Evolutionary conservation across 768 basidiomycete genomes (phyloP).

Genomic region (Kwoniella shandongensis): DNA sequence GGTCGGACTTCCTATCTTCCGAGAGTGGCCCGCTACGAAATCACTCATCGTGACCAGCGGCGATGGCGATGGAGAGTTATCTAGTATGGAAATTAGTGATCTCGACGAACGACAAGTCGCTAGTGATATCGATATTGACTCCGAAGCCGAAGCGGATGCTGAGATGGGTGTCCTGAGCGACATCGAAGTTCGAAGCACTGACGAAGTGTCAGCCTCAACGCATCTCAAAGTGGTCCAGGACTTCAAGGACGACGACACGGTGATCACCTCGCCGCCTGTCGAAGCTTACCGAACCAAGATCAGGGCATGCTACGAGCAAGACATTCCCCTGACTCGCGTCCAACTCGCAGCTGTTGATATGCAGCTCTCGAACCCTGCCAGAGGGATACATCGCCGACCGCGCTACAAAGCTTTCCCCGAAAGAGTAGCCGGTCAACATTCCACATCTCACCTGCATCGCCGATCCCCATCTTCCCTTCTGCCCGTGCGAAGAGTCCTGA

Average conservation of each 20-base stretch:
- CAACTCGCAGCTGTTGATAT: constrained; percentile 3
- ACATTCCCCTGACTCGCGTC: constrained; percentile 1
- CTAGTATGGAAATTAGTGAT: constrained; percentile 16
- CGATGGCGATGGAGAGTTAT: background rate
- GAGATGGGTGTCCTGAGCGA: no score
- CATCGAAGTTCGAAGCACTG: no score
- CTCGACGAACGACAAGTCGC: background rate
- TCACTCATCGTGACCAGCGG: background rate
- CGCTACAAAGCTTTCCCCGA: constrained; percentile 7
- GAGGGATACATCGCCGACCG: background rate
- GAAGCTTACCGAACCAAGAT: background rate
- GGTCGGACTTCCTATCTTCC: constrained; percentile 10
- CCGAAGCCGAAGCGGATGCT: no score
- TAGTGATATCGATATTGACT: constrained; percentile 15
- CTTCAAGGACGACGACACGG: background rate
- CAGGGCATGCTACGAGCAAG: constrained; percentile 2
- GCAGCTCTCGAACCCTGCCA: background rate
- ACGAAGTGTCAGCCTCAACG: background rate
- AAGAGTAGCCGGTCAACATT: constrained; percentile 9
- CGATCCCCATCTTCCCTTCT: constrained; percentile 20
- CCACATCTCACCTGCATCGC: constrained; percentile 22
- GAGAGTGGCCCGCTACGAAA: constrained; percentile 3
- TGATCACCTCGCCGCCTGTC: background rate
- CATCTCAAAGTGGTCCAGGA: no score
- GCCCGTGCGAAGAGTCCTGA: background rate